Conservation (phyloP, 306 rosid genomes). For the Fragaria ananassa region DNA sequence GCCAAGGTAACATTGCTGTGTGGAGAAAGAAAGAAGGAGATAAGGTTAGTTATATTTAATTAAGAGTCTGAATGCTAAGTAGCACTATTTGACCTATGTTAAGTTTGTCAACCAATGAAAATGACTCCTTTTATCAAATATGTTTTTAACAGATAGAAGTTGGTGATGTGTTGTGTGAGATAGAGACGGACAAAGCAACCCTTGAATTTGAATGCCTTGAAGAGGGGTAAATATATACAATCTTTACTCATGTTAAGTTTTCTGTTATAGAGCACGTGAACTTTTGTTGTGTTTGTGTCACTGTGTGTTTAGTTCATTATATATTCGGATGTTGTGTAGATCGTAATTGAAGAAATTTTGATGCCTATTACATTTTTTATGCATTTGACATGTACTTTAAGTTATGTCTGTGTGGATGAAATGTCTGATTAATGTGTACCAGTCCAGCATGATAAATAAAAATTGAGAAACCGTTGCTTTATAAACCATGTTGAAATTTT, state of each 20-base stretch:
- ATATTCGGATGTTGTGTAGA: conserved; percentile 5
- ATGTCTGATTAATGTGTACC: not conserved
- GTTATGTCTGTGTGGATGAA: not conserved
- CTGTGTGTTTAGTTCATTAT: not conserved
- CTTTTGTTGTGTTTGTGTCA: not conserved
- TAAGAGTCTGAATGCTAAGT: conserved; percentile 5
- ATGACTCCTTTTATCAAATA: not conserved
- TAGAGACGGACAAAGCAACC: conserved; percentile 99
- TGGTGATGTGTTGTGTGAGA: conserved; percentile 94
- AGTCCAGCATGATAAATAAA: not conserved
- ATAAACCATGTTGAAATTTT: not conserved
- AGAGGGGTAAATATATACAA: conserved; percentile 72
- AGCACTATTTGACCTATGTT: conserved; percentile 2
- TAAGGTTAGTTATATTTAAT: conserved; percentile 64
- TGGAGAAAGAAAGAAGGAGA: conserved; percentile 98
- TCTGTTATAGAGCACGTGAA: conserved; percentile 10
- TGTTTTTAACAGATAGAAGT: conserved; percentile 73
- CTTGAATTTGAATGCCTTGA: conserved; percentile 88
- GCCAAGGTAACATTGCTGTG: conserved; percentile 80
- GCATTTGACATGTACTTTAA: not conserved
- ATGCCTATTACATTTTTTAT: not conserved
- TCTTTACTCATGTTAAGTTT: conserved; percentile 31
- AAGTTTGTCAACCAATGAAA: not conserved
- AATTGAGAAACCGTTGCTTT: not conserved
- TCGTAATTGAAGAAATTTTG: not conserved